Percentiles rank a stretch among this genome's conserved stretches.
phyloP scores from a whole-genome alignment of 306 rosid species.

The Begonia peltatifolia region DNA sequence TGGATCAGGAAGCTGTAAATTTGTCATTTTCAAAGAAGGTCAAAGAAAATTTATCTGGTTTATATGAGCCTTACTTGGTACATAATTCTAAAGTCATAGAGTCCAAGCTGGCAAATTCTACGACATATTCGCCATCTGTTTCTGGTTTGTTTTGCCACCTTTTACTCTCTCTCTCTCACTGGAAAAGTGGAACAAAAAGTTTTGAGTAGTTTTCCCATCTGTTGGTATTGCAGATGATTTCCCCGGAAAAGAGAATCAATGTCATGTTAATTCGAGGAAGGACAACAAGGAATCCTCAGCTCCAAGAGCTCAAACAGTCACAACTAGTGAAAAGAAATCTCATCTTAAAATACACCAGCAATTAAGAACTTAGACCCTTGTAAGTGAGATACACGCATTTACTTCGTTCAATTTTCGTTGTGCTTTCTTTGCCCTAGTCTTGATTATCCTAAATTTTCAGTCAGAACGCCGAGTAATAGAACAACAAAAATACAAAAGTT shows the following conservation, averaged over 20 bases:
- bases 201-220: too few relatives aligned
- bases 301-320: conserved; percentile 13
- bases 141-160: too few relatives aligned
- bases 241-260: conserved; percentile 42
- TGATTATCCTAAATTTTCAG: conserved; percentile 25
- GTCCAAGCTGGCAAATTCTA: conserved; percentile 18
- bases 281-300: conserved; percentile 21
- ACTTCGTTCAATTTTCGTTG: too few relatives aligned
- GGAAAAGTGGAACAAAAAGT: too few relatives aligned
- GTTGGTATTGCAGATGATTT: conserved; percentile 30
- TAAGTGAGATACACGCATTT: too few relatives aligned
- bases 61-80: conserved; percentile 12
- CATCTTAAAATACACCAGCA: too few relatives aligned
- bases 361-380: too few relatives aligned
- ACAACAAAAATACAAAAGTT: too few relatives aligned
- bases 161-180: conserved; percentile 7
- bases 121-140: conserved; percentile 2
- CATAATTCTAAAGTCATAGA: conserved; percentile 18
- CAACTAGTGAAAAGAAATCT: neutral
- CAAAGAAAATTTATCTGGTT: conserved; percentile 22
- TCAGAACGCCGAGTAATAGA: too few relatives aligned
- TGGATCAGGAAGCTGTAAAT: conserved; percentile 68
- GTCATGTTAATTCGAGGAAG: conserved; percentile 12
- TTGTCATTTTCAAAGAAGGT: conserved; percentile 53
- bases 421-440: too few relatives aligned